Evolutionary conservation across 2,329 filamentous ascomycete genomes (phyloP).

Genomic region (Aspergillus transmontanensis): DNA sequence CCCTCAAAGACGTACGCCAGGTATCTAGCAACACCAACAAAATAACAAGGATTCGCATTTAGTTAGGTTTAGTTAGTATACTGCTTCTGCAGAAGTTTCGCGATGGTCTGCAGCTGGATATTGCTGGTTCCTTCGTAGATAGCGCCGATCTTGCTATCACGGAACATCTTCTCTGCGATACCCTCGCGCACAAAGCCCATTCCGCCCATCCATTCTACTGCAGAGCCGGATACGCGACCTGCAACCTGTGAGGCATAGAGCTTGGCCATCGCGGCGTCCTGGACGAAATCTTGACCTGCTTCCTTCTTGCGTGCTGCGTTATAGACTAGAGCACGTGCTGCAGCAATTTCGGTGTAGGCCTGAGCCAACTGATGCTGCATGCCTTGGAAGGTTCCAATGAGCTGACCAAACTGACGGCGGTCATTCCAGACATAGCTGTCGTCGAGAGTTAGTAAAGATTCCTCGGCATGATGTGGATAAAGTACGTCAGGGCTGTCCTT

Average conservation of each 20-base stretch:
- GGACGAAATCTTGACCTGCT: conserved; percentile 90
- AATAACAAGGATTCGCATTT: neutral
- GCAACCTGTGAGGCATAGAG: conserved; percentile 92
- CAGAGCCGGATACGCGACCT: conserved; percentile 77
- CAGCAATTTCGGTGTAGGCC: conserved; percentile 89
- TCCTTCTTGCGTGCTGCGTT: conserved; percentile 98
- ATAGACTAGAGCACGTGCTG: conserved; percentile 88
- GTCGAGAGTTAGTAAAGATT: conserved; percentile 10
- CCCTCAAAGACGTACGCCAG: neutral
- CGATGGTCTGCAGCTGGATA: conserved; percentile 71
- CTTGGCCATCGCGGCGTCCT: conserved; percentile 98
- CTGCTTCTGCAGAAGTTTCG: conserved; percentile 68
- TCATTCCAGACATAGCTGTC: conserved; percentile 92
- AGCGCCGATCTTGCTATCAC: conserved; percentile 97
- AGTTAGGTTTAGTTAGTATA: conserved; percentile 53
- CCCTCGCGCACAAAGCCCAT: conserved; percentile 99
- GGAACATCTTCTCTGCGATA: conserved; percentile 95
- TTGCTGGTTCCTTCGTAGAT: conserved; percentile 86
- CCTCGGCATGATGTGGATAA: neutral
- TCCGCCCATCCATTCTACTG: conserved; percentile 98
- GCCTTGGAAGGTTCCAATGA: conserved; percentile 95
- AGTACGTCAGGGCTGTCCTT: conserved; percentile 28
- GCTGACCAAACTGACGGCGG: conserved; percentile 90
- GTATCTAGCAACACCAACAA: neutral
- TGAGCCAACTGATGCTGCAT: conserved; percentile 99